Percentiles rank a stretch among this genome's conserved stretches.
phyloP scores from a whole-genome alignment of 2,329 filamentous ascomycete species.

The Penicillium sp. region DNA sequence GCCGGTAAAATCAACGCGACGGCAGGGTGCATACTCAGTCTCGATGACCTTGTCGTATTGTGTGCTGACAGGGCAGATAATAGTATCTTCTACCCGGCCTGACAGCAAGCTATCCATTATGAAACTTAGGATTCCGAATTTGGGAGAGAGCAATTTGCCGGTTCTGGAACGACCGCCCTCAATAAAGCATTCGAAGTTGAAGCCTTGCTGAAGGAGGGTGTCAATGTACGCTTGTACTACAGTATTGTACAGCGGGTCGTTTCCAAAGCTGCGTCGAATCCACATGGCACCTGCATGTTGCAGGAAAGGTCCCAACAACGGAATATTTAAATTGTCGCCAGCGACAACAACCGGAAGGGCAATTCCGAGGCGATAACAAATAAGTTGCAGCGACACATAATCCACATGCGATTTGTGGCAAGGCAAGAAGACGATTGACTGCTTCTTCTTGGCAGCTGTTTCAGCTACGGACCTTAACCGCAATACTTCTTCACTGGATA shows the following conservation, averaged over 20 bases:
- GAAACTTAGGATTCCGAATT: conserved; percentile 93
- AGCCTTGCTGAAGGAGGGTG: conserved; percentile 83
- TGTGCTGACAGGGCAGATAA: conserved; percentile 93
- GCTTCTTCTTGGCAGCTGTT: conserved; percentile 79
- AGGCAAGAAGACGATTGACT: conserved; percentile 93
- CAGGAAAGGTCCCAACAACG: conserved; percentile 82
- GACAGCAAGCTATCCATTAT: conserved; percentile 87
- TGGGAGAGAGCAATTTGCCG: conserved; percentile 88
- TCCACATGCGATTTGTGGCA: conserved; percentile 95
- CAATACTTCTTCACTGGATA: conserved; percentile 90
- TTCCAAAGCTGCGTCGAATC: conserved; percentile 89
- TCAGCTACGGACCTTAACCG: conserved; percentile 79
- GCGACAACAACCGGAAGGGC: conserved; percentile 89
- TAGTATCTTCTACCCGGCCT: conserved; percentile 82
- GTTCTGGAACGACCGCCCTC: conserved; percentile 92
- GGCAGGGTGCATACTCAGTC: conserved; percentile 62
- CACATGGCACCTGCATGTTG: conserved; percentile 98
- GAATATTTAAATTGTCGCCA: conserved; percentile 95
- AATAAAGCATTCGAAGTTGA: conserved; percentile 96
- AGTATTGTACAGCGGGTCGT: conserved; percentile 85
- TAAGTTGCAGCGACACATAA: conserved; percentile 91
- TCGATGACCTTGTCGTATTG: conserved; percentile 99
- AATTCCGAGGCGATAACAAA: conserved; percentile 90
- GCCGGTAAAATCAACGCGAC: background rate
- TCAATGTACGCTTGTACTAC: conserved; percentile 97